phyloP scores from a whole-genome alignment of 495 filamentous ascomycete species.

The Talaromyces liani region DNA sequence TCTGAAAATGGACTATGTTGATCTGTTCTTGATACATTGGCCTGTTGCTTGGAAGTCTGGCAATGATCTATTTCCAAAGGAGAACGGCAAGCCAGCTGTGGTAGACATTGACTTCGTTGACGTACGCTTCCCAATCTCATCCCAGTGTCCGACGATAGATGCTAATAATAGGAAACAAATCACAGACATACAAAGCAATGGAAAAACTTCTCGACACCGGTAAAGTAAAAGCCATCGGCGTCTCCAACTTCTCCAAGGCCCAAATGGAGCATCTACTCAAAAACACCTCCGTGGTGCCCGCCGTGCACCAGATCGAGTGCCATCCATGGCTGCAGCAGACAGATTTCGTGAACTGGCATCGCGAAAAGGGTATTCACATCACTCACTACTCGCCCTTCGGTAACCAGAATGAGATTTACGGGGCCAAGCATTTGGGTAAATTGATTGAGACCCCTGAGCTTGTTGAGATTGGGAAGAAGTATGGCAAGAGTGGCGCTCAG shows the following conservation, averaged over 20 bases:
- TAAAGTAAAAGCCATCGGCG: slow-evolving; percentile 59
- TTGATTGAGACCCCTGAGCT: slow-evolving; percentile 56
- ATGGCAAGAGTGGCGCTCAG: slow-evolving; percentile 55
- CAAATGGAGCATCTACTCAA: slow-evolving; percentile 63
- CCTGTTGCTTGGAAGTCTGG: slow-evolving; percentile 45
- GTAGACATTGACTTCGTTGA: slow-evolving; percentile 43
- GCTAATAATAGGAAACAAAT: too few relatives aligned
- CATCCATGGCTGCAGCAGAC: slow-evolving; percentile 58
- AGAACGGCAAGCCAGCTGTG: slow-evolving; percentile 35
- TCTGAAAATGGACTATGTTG: slow-evolving; percentile 57
- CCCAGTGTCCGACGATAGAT: not conserved
- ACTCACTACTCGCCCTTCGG: slow-evolving; percentile 64
- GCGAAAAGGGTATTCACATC: slow-evolving; percentile 49
- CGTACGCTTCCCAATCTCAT: slow-evolving; percentile 39
- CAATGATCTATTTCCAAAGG: slow-evolving; percentile 32
- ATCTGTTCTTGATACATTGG: slow-evolving; percentile 68
- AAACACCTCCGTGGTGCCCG: slow-evolving; percentile 51
- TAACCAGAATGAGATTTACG: slow-evolving; percentile 61
- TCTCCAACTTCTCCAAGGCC: slow-evolving; percentile 66
- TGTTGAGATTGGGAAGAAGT: slow-evolving; percentile 52
- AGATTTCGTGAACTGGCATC: slow-evolving; percentile 48
- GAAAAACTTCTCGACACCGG: slow-evolving; percentile 49
- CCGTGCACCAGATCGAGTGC: slow-evolving; percentile 58
- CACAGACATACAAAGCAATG: slow-evolving; percentile 56
- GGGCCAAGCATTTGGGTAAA: slow-evolving; percentile 39